Evolutionary conservation across 495 filamentous ascomycete genomes (phyloP).

Genomic region (Thermochaetoides thermophila): DNA sequence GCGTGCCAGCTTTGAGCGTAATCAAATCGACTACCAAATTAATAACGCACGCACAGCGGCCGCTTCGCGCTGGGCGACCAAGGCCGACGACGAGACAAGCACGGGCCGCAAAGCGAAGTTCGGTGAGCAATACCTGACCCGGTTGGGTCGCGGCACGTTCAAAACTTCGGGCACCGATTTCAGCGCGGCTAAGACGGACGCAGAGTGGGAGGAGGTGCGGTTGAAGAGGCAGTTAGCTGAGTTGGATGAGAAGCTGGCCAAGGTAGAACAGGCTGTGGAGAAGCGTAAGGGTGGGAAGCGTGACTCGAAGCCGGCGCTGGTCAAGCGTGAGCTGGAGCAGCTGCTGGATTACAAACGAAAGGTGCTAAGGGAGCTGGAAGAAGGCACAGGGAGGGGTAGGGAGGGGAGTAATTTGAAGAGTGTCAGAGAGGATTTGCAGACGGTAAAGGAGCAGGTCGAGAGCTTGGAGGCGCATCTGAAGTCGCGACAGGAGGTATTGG

Average conservation of each 20-base stretch:
- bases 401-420: slow-evolving; percentile 44
- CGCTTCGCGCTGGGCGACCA: slow-evolving; percentile 47
- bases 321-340: slow-evolving; percentile 87
- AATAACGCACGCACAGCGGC: slow-evolving; percentile 48
- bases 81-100: slow-evolving; percentile 54
- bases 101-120: slow-evolving; percentile 91
- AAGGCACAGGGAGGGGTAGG: slow-evolving; percentile 54
- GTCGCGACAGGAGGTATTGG: slow-evolving; percentile 40
- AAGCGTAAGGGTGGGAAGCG: slow-evolving; percentile 31
- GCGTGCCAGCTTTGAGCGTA: slow-evolving; percentile 79
- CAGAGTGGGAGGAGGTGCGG: slow-evolving; percentile 91
- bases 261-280: slow-evolving; percentile 47
- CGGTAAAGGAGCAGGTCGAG: slow-evolving; percentile 63
- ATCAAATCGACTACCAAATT: slow-evolving; percentile 87
- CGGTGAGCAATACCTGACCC: slow-evolving; percentile 86
- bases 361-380: slow-evolving; percentile 54
- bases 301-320: slow-evolving; percentile 62
- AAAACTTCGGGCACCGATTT: slow-evolving; percentile 78
- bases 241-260: slow-evolving; percentile 67
- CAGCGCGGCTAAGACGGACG: slow-evolving; percentile 48
- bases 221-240: slow-evolving; percentile 83
- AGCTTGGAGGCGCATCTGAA: slow-evolving; percentile 50
- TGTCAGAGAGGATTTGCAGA: slow-evolving; percentile 54
- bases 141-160: slow-evolving; percentile 66
- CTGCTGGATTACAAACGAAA: slow-evolving; percentile 67